phyloP scores from a whole-genome alignment of 2,329 filamentous ascomycete genomes.

The Cladosporium austrohemisphaericum region DNA sequence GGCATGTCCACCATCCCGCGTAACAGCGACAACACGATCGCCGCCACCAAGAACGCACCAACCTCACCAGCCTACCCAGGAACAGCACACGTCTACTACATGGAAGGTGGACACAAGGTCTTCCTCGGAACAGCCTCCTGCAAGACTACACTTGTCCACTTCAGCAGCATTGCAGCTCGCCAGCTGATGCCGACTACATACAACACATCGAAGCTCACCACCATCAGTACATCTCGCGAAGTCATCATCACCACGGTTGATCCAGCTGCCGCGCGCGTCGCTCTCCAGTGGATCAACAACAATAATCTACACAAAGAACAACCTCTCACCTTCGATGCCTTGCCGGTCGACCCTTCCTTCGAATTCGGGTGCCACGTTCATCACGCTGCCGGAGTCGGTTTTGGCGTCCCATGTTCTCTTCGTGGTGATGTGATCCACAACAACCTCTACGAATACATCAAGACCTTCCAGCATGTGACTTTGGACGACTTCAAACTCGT shows the following conservation, averaged over 20 bases:
- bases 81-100: not conserved
- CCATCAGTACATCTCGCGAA: not conserved
- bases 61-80: too few species aligned
- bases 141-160: not conserved
- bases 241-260: not conserved
- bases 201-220: not conserved
- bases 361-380: slow-evolving; percentile 12
- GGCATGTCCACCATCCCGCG: too few species aligned
- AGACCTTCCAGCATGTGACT: not conserved
- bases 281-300: slow-evolving; percentile 14
- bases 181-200: not conserved
- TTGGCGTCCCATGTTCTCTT: slow-evolving; percentile 8
- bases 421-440: slow-evolving; percentile 17
- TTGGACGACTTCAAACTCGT: slow-evolving; percentile 16
- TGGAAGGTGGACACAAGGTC: not conserved
- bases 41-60: too few species aligned
- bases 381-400: slow-evolving; percentile 10
- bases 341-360: slow-evolving; percentile 7
- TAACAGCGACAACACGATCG: too few species aligned
- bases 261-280: slow-evolving; percentile 6
- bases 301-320: slow-evolving; percentile 2
- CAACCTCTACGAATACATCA: slow-evolving; percentile 15
- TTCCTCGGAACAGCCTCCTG: not conserved
- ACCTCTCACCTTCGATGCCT: not conserved
- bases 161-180: not conserved